phyloP scores from a whole-genome alignment of 257 asterid genomes.

The Capsicum pubescens region DNA sequence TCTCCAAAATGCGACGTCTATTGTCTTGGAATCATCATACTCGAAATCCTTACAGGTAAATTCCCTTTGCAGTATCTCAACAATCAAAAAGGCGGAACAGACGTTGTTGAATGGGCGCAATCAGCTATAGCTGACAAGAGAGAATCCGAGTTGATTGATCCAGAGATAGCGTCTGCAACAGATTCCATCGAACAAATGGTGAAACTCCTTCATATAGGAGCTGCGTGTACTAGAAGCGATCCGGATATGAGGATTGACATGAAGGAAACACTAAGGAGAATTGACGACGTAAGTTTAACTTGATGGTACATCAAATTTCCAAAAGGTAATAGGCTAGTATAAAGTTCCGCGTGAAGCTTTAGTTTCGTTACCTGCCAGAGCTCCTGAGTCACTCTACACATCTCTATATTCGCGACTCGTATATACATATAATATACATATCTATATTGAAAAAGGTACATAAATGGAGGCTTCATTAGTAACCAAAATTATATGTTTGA shows the following conservation, averaged over 20 bases:
- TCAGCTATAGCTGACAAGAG: constrained; percentile 55
- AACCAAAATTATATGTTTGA: neutral
- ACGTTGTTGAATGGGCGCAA: constrained; percentile 71
- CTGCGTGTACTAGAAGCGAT: constrained; percentile 64
- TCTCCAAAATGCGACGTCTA: constrained; percentile 79
- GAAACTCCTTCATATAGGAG: constrained; percentile 62
- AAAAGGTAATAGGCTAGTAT: constrained; percentile 22
- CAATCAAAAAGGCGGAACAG: constrained; percentile 87
- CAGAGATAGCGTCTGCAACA: constrained; percentile 52
- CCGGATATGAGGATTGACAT: constrained; percentile 55
- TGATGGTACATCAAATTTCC: constrained; percentile 8
- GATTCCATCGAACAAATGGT: constrained; percentile 57
- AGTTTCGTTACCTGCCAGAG: constrained; percentile 24
- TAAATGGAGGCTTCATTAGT: neutral
- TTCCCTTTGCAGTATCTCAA: constrained; percentile 81
- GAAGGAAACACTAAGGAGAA: constrained; percentile 68
- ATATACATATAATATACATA: neutral
- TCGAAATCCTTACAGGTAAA: constrained; percentile 74
- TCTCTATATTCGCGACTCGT: neutral
- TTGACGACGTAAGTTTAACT: constrained; percentile 64
- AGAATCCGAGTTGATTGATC: constrained; percentile 69
- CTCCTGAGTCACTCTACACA: neutral
- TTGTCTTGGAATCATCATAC: constrained; percentile 77
- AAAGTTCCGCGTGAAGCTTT: neutral
- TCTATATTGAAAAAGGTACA: neutral